Percentiles rank a stretch among this genome's conserved stretches.
Evolutionary conservation across 2,329 filamentous ascomycete species (phyloP).

Genomic region (Diaporthe sp.): DNA sequence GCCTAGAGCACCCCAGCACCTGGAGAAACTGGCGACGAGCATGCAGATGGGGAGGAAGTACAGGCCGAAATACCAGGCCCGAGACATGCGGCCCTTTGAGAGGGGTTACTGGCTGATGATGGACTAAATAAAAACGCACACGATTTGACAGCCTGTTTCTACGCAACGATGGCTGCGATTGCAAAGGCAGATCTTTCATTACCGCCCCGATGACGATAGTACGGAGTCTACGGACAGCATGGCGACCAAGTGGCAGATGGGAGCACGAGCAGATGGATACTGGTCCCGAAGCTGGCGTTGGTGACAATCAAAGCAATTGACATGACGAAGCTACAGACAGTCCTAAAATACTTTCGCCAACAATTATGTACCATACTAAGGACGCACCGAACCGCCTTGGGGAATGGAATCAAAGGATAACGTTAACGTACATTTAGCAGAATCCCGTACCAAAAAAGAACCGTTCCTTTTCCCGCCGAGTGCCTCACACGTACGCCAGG

Average conservation of each 20-base stretch:
- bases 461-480: conserved; percentile 3
- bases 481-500: not conserved
- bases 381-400: conserved; percentile 14
- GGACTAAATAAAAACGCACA: not conserved
- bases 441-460: conserved; percentile 9
- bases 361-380: conserved; percentile 4
- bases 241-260: too few relatives aligned
- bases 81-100: conserved; percentile 69
- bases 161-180: not conserved
- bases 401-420: conserved; percentile 29
- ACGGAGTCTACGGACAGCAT: not conserved
- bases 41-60: conserved; percentile 64
- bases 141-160: not conserved
- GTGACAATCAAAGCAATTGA: not conserved
- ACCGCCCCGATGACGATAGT: not conserved
- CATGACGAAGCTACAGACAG: conserved; percentile 11
- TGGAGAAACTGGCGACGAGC: conserved; percentile 64
- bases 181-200: not conserved
- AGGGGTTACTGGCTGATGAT: conserved; percentile 82
- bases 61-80: conserved; percentile 58
- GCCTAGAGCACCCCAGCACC: conserved; percentile 52
- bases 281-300: not conserved
- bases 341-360: conserved; percentile 22
- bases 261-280: not conserved
- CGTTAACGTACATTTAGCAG: conserved; percentile 23